These are phyloP conservation scores for Penicillium steckii DNA, from an alignment of 495 filamentous ascomycete species.

Conservation along the genomic window DNA sequence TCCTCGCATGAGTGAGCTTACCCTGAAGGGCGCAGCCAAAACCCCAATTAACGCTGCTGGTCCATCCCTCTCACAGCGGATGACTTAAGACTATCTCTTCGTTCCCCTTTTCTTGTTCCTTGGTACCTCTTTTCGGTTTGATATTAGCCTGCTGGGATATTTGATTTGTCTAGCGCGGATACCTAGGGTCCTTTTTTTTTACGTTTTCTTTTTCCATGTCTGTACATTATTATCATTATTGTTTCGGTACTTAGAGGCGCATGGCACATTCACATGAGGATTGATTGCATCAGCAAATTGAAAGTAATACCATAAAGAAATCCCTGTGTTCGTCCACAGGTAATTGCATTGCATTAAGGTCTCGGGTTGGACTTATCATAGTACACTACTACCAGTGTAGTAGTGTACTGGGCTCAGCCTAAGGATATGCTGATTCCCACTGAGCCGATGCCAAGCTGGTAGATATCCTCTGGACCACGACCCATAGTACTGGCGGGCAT, in stretches of 20 bases:
- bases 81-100: conserved; percentile 12
- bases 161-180: not conserved
- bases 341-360: not conserved
- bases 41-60: conserved; percentile 4
- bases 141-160: not conserved
- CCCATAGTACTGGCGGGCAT: too few relatives aligned
- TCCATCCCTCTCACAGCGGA: conserved; percentile 20
- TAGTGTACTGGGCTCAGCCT: too few relatives aligned
- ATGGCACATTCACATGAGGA: not conserved
- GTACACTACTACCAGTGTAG: too few relatives aligned
- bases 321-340: not conserved
- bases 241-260: not conserved
- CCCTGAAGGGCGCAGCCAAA: conserved; percentile 24
- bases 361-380: not conserved
- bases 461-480: too few relatives aligned
- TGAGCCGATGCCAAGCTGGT: too few relatives aligned
- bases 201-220: not conserved
- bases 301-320: not conserved
- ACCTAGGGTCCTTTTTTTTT: not conserved
- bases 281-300: conserved; percentile 2
- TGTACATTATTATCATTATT: not conserved
- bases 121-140: too few relatives aligned
- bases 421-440: too few relatives aligned
- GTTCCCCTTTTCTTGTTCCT: too few relatives aligned
- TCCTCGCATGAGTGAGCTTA: conserved; percentile 28